Conservation (phyloP, 768 basidiomycete genomes). For the Trametes meyenii region DNA sequence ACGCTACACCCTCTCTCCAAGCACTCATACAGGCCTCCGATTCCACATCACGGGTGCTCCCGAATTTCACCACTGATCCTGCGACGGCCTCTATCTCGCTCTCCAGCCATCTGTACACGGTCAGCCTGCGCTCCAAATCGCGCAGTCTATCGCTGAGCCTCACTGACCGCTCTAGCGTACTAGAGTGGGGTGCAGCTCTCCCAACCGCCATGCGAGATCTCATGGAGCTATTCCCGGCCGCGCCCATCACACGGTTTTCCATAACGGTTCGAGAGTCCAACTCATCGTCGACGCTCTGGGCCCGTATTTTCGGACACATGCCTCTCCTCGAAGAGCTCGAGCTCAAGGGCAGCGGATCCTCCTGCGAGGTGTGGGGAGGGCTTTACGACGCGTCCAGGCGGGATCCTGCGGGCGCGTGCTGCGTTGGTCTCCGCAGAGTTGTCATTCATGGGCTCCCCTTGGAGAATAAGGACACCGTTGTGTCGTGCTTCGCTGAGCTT, state of each 20-base stretch:
- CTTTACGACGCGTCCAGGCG: not conserved
- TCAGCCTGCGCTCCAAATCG: not conserved
- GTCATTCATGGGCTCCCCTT: not conserved
- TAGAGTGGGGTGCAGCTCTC: not conserved
- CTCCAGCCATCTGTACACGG: not conserved
- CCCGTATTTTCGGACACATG: not conserved
- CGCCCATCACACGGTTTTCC: not conserved
- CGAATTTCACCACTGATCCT: too few species aligned
- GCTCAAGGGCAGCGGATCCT: not conserved
- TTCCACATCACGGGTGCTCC: too few species aligned
- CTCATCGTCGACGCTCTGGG: not conserved
- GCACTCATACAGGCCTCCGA: too few species aligned
- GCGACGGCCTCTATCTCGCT: too few species aligned
- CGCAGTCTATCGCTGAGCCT: not conserved
- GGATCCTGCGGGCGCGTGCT: not conserved
- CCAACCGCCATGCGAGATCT: not conserved
- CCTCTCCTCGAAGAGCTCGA: not conserved
- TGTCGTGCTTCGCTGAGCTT: not conserved
- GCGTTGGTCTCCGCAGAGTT: not conserved
- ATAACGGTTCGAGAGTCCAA: not conserved
- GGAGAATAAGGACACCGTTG: not conserved
- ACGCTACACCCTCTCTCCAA: too few species aligned
- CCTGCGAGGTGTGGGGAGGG: not conserved
- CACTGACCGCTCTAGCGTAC: not conserved
- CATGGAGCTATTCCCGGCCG: not conserved